Base-by-base conservation (phyloP, 1,284 basidiomycete genomes). In the Retiboletus flavoniger region DNA sequence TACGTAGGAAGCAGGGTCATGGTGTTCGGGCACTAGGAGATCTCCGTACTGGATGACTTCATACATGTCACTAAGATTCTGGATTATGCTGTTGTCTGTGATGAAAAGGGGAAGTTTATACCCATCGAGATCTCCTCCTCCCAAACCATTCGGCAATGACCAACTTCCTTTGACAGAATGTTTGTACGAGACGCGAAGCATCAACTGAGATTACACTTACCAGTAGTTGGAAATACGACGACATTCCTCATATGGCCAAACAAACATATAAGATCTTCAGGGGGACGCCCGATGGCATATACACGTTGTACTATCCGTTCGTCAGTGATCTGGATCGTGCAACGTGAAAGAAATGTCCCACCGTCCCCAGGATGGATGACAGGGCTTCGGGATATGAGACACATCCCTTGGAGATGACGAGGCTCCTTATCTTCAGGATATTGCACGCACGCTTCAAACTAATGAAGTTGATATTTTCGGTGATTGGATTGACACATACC, bases 101-200 rank as follows among this genome's bases (percentile, higher is more conserved):
- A 54, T 46, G 56, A 54, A 46, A 49, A 64, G 8, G 62, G 50
- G 29, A 53, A 38, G 9, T 13, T 52, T 72, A 49, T 67, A 88
- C 85, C 86, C 87, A 59, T 91, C 88, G 38, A 91, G 73, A 71
- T 91, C 87, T 0, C 88, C 89, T 36, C 88, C 88, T 17, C 79
- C 84, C 19, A 91, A 74, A 60, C 78, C 82, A 7, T 85, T 87
- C 16, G 89, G 79, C 47, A 90, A 64, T 1, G 88, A 84, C 47
- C 85, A 79, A 2, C 63, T 57, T 4, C 87, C 86, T 89, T 57
- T 11, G 32, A 34, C 11, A 51, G 17, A n/a, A 16, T 26, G 13
- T 31, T 36, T 51, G 39, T 42, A 16, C 32, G 2, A 28, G 31
- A 21, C 9, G 26, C 7, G 31, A 34, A 36, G 19, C 1, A 4